Evolutionary conservation across 176 grass and related monocot species (phyloP), one percentile per base, ranked within the genome.

Genomic region (Carex cristatella): DNA sequence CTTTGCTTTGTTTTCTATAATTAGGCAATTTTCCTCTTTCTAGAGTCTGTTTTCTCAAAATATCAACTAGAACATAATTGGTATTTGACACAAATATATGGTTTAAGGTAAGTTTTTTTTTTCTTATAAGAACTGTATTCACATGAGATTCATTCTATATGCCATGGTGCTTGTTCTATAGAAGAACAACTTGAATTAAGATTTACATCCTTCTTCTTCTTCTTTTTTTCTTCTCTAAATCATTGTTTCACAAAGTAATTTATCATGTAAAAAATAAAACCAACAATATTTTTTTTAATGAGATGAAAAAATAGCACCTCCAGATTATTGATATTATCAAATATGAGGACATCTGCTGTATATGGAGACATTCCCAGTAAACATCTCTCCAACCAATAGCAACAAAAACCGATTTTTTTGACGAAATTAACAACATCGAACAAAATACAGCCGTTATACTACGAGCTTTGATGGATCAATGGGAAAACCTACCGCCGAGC

Each of bases 401-500:
- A 51, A 51, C 9, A 51, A 51, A 49, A 51, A 4, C 64, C 1
- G 0, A 51, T 7, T 1, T 49, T 23, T 4, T 49, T 12, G 44
- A 14, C 1, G 15, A 57, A 84, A 77, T 28, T 72, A 62, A 85
- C 58, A 65, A 85, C 53, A 48, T 10, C 38, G 28, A 81, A 27
- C 9, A 62, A 79, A 32, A 80, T 86, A 75, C 87, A 98, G 95
- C 85, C 71, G 65, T 83, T n/a, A 85, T 79, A 84, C 93, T 98
- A 15, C 86, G 88, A 37, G 90, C 91, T 82, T 61, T 98, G 70
- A 87, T 89, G 89, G 88, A 81, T 65, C 68, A 89, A 86, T 98
- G 96, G 96, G 79, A 94, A 86, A 89, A 89, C 89, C 37, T 35
- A 32, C 96, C 91, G 13, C 90, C 93, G 14, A 95, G 80, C 7